These are phyloP conservation scores for Mucor ambiguus DNA, from an alignment of 371 early-diverging fungal genomes.

Conservation along the genomic window DNA sequence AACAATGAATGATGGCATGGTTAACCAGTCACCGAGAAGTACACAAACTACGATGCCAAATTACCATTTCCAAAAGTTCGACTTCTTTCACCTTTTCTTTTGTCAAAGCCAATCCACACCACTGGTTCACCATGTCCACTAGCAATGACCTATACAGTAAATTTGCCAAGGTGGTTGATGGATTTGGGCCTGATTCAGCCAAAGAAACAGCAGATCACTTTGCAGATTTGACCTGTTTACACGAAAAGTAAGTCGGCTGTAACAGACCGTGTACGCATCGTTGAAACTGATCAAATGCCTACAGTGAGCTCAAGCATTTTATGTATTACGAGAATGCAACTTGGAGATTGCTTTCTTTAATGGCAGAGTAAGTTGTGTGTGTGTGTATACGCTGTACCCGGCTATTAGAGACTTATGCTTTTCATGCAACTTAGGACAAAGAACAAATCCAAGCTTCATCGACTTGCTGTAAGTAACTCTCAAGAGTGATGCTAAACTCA, in stretches of 20 bases:
- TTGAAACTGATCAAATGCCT: background rate
- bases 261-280: background rate
- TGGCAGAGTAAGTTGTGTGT: conserved; percentile 6
- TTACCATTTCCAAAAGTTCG: background rate
- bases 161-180: conserved; percentile 7
- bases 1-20: background rate
- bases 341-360: conserved; percentile 4
- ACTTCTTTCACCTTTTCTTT: background rate
- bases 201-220: background rate
- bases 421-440: conserved; percentile 3
- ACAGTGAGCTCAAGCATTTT: background rate
- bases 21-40: conserved; percentile 1
- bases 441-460: background rate
- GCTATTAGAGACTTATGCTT: background rate
- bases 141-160: background rate
- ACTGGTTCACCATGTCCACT: background rate
- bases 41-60: background rate
- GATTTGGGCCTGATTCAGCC: background rate
- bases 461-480: conserved; percentile 4
- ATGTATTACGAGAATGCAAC: conserved; percentile 12
- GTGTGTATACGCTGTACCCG: background rate
- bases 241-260: background rate
- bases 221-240: background rate
- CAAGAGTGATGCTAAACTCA: background rate
- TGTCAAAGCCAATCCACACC: background rate